A percentile compares a stretch with the other conserved stretches of the same genome.
phyloP scores from a whole-genome alignment of 768 basidiomycete genomes.

The Boletus rubroflammeus region DNA sequence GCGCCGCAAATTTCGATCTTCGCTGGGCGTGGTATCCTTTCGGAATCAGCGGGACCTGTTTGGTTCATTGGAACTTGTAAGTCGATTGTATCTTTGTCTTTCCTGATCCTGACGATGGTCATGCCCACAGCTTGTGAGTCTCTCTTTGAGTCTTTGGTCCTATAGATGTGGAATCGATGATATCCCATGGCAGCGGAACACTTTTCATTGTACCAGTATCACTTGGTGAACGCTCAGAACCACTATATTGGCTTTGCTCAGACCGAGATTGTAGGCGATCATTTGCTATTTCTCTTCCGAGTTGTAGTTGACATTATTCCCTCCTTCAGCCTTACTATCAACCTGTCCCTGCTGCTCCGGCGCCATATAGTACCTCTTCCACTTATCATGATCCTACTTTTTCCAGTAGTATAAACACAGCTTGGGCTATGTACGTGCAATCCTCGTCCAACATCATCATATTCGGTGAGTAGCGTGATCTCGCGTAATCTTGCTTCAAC shows the following conservation, averaged over 20 bases:
- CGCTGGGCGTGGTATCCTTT: conserved; percentile 69
- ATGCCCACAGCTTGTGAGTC: conserved; percentile 19
- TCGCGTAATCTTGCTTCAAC: conserved; percentile 30
- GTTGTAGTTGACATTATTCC: not conserved
- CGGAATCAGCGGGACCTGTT: conserved; percentile 72
- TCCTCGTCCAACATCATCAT: conserved; percentile 40
- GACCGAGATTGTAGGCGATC: conserved; percentile 42
- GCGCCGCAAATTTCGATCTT: conserved; percentile 52
- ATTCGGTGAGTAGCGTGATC: conserved; percentile 32
- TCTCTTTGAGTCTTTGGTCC: not conserved
- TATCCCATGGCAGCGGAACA: conserved; percentile 38
- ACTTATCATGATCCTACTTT: conserved; percentile 40
- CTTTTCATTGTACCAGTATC: conserved; percentile 46
- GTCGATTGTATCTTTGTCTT: not conserved
- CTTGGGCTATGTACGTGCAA: conserved; percentile 21
- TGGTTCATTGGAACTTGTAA: conserved; percentile 71
- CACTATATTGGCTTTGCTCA: conserved; percentile 51
- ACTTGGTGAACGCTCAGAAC: conserved; percentile 39
- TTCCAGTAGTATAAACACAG: not conserved
- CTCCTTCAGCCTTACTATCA: conserved; percentile 45
- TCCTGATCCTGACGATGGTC: not conserved
- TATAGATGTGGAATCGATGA: not conserved
- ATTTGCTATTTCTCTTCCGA: not conserved
- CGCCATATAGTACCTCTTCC: conserved; percentile 37
- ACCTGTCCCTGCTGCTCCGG: conserved; percentile 40